Base-by-base conservation (phyloP, 257 asterid genomes). In the Orobanche coerulescens region DNA sequence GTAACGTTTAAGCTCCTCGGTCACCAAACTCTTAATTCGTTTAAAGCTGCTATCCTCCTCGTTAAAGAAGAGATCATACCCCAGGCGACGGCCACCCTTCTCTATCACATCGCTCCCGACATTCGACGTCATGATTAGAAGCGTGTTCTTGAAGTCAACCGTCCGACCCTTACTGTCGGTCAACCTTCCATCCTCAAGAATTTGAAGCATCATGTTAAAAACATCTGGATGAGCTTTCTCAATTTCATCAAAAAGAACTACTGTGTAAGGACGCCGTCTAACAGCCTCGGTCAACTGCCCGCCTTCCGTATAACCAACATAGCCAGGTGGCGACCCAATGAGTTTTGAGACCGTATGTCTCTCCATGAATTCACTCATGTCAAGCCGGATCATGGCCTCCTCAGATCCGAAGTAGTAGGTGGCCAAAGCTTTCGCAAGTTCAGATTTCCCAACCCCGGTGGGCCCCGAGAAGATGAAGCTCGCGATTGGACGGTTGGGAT, bases 291-390 rank as follows among this genome's bases (percentile, higher is more conserved):
- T 83, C 28, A 85, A 69, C 64, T 75, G 88, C n/a, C 91, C 91
- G 18, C 91, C 94, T 37, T 81, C 81, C 0, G 83, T 76, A 65
- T 83, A 80, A 39, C 91, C 94, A 33, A 78, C 71, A 26, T 85
- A 85, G 31, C 94, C 94, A 0, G 94, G 94, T 6, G 94, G 91
- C 2, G 94, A 85, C 0, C 94, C 91, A 2, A 78, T 75, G 19
- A 85, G 84, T 62, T 78, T 82, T 1, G 94, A 79, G 26, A 82
- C 94, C 0, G 90, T 76, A 71, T 85, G 94, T 33, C 83, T 73
- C 70, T 78, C 91, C 91, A 81, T 85, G 81, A 78, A 85, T 66
- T 85, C 94, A 40, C 91, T 82, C 94, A 85, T 85, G 40, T 85
- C 94, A 4, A 85, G 78, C 50, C 94, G 74, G 61, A 83, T 79